A percentile compares a stretch with the other conserved stretches of the same genome.
These are phyloP conservation scores for Colletotrichum coccodes DNA, from an alignment of 2,329 filamentous ascomycete genomes.

Conservation along the genomic window DNA sequence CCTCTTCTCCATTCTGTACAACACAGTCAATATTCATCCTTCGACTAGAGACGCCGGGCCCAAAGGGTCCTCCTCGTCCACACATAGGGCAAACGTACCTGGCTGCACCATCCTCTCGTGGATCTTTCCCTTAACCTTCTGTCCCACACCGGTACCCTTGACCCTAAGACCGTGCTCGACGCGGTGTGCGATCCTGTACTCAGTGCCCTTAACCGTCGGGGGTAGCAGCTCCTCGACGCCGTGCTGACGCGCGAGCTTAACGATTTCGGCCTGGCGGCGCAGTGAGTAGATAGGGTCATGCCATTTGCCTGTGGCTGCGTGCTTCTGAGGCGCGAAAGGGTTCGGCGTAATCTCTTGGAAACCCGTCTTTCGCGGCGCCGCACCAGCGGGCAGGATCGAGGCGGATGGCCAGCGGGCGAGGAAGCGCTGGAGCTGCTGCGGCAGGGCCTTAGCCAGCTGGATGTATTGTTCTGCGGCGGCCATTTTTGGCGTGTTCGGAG, in stretches of 20 bases:
- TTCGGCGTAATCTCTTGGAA: conserved; percentile 72
- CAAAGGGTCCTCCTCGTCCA: neutral
- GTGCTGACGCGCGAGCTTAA: conserved; percentile 83
- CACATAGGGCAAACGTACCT: conserved; percentile 60
- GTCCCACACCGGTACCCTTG: conserved; percentile 91
- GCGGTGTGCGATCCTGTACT: conserved; percentile 74
- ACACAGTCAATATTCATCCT: conserved; percentile 41
- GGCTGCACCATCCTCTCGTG: conserved; percentile 87
- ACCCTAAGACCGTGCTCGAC: conserved; percentile 85
- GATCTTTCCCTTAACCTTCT: conserved; percentile 94
- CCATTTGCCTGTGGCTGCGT: conserved; percentile 84
- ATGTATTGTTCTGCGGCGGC: conserved; percentile 48
- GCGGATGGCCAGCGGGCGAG: conserved; percentile 88
- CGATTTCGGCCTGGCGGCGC: conserved; percentile 88
- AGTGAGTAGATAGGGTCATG: conserved; percentile 85
- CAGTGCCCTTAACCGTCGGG: conserved; percentile 78
- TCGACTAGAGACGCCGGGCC: neutral
- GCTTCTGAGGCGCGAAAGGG: conserved; percentile 84
- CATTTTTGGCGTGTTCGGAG: conserved; percentile 7
- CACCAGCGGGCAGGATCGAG: conserved; percentile 61
- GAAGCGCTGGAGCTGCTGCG: conserved; percentile 83
- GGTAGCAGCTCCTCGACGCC: conserved; percentile 86
- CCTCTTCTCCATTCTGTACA: conserved; percentile 80
- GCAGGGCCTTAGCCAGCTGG: conserved; percentile 77
- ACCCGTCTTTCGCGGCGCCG: conserved; percentile 54